Percentiles rank a stretch among this genome's conserved stretches.
phyloP scores from a whole-genome alignment of 2,329 filamentous ascomycete species.

The Ophiosphaerella narmari region DNA sequence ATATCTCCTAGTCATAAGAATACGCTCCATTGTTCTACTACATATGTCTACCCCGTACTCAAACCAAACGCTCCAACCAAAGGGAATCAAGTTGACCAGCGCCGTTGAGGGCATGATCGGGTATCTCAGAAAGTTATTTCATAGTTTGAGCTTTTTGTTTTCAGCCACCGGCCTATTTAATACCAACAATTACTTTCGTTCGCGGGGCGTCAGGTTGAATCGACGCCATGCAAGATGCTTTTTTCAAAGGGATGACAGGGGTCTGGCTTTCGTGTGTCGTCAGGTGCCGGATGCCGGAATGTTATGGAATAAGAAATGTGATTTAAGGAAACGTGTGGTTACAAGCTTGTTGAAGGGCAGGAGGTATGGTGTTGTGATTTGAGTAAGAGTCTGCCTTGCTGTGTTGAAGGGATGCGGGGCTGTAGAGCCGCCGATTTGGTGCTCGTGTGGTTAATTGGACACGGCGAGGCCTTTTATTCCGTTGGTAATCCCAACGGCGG shows the following conservation, averaged over 20 bases:
- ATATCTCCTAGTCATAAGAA: too few species aligned
- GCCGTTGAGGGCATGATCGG: constrained; percentile 37
- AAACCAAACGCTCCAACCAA: neutral
- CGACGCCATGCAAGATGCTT: constrained; percentile 43
- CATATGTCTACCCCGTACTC: neutral
- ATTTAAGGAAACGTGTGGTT: constrained; percentile 12
- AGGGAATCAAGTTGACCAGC: constrained; percentile 16
- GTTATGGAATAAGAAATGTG: neutral
- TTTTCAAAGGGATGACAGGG: constrained; percentile 3
- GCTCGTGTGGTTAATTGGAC: constrained; percentile 26
- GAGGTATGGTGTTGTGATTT: constrained; percentile 1
- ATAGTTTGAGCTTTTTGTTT: constrained; percentile 8
- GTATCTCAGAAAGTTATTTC: constrained; percentile 29
- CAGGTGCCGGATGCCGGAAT: constrained; percentile 6
- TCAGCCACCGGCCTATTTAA: neutral
- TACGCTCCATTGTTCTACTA: too few species aligned
- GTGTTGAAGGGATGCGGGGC: constrained; percentile 39
- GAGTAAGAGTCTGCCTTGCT: constrained; percentile 25
- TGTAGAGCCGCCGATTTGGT: constrained; percentile 6
- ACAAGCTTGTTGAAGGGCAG: constrained; percentile 7
- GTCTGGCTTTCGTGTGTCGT: neutral
- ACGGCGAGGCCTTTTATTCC: constrained; percentile 33
- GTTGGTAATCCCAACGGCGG: constrained; percentile 35
- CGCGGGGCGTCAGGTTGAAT: constrained; percentile 47
- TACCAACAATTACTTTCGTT: constrained; percentile 26